Evolutionary conservation across 1,139 yeast genomes (phyloP).

Genomic region (Hemisphaericaspora subhashii): DNA sequence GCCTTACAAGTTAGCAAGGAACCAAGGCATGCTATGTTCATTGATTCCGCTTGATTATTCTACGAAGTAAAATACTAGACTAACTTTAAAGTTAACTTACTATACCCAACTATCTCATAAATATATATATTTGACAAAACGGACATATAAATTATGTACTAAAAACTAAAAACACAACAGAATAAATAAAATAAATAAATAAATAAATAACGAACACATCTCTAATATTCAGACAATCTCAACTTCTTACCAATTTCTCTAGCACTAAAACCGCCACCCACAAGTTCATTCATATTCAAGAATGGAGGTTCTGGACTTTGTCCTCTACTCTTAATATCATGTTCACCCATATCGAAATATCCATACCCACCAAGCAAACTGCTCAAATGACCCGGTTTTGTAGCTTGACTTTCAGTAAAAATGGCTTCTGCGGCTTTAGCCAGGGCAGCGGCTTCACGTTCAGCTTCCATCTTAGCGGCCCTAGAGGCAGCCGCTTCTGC

Average conservation of each 20-base stretch:
- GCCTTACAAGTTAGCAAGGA: too few relatives aligned
- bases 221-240: constrained; percentile 67
- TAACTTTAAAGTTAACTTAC: too few relatives aligned
- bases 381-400: constrained; percentile 25
- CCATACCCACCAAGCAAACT: constrained; percentile 80
- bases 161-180: not conserved
- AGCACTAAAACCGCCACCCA: constrained; percentile 41
- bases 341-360: constrained; percentile 73
- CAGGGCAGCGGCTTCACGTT: constrained; percentile 2
- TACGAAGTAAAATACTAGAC: too few relatives aligned
- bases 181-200: constrained; percentile 9
- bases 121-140: too few relatives aligned
- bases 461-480: not conserved
- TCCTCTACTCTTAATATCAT: constrained; percentile 66
- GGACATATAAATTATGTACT: too few relatives aligned
- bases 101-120: too few relatives aligned
- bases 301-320: constrained; percentile 68
- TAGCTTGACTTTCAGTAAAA: constrained; percentile 9
- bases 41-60: too few relatives aligned
- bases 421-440: constrained; percentile 3
- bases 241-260: constrained; percentile 73
- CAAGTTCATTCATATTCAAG: constrained; percentile 39
- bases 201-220: not conserved
- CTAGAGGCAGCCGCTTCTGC: constrained; percentile 4
- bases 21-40: too few relatives aligned